phyloP scores from a whole-genome alignment of 106 monocot species.

The Vanilla planifolia region DNA sequence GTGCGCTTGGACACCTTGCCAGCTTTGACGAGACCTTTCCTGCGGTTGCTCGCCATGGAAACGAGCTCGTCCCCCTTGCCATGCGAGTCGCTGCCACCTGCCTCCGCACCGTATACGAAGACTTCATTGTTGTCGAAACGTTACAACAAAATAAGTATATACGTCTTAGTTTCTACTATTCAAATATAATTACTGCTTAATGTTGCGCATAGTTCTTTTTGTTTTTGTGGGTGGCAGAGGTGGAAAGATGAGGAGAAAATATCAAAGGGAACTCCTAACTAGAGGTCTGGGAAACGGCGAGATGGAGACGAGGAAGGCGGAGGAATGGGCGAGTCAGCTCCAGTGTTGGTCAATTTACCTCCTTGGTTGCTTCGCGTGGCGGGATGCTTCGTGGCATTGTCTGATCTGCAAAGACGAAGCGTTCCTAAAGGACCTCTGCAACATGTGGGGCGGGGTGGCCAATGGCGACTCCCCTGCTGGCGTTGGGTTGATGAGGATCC shows the following conservation, averaged over 20 bases:
- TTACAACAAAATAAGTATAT: too few species aligned
- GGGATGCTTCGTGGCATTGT: constrained; percentile 17
- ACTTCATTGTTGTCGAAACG: too few species aligned
- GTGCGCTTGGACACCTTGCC: constrained; percentile 66
- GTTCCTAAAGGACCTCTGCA: constrained; percentile 39
- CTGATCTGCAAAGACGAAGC: constrained; percentile 17
- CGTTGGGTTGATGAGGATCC: constrained; percentile 50
- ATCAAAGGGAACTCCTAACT: constrained; percentile 52
- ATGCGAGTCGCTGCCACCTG: constrained; percentile 35
- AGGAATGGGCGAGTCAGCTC: constrained; percentile 79
- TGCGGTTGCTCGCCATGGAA: constrained; percentile 24
- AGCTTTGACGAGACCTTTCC: constrained; percentile 58
- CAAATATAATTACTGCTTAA: too few species aligned
- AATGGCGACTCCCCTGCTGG: constrained; percentile 60
- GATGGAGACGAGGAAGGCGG: constrained; percentile 53
- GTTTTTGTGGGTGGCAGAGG: too few species aligned
- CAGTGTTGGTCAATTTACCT: constrained; percentile 75
- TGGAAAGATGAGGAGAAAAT: constrained; percentile 16
- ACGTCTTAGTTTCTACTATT: too few species aligned
- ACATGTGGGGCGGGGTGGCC: constrained; percentile 60
- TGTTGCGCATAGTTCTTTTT: too few species aligned
- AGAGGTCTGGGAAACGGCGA: constrained; percentile 41
- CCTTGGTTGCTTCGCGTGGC: constrained; percentile 56
- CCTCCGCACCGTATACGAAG: constrained; percentile 24
- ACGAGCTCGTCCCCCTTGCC: constrained; percentile 35